Base-by-base conservation (phyloP, 192 early-diverging fungal genomes). In the Rhizoclosmatium globosum region DNA sequence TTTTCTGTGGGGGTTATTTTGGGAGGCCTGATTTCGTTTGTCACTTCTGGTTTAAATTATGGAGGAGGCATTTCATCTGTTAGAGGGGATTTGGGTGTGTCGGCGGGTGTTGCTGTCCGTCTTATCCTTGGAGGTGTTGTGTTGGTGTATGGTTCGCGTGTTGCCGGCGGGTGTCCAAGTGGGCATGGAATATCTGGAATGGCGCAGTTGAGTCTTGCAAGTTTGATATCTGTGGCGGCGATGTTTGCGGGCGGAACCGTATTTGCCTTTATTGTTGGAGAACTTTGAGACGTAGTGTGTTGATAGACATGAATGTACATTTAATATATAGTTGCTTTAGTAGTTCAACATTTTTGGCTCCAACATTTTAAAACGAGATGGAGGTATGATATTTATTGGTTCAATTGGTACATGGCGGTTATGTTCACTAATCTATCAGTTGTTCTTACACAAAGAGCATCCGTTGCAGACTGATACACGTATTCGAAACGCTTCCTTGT, bases 171-270 rank as follows among this genome's bases (percentile, higher is more conserved):
- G n/a, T 84, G 82, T 66, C 83, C 82, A 41, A 74, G 69, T 17
- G 82, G 82, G 7, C 82, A 84, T 80, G 82, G 82, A 21, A 73
- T 83, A 39, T 71, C 61, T 42, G 82, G 82, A 31, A 73, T 83
- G 45, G 82, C 81, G 4, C 77, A 79, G 65, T 64, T 82, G 71
- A 67, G 62, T 19, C 15, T 39, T 6, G 70, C 81, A 19, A 75
- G 70, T 44, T 56, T 80, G 62, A 48, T 81, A 31, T 81, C 81
- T 19, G 78, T 82, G 3, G 77, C 77, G 7, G 65, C 50, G 13
- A 82, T 82, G 81, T 82, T 82, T 81, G 81, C 57, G 15, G 76
- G 69, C 21, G 81, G 77, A 3, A 73, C 43, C 11, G 46, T 60
- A 19, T 47, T 42, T 2, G 59, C 80, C 4, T 50, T 81, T 23